Evolutionary conservation across 225 moss, liverwort and hornwort species (phyloP), one percentile per base, ranked within the genome.

Genomic region (Sphagnum tenellum): DNA sequence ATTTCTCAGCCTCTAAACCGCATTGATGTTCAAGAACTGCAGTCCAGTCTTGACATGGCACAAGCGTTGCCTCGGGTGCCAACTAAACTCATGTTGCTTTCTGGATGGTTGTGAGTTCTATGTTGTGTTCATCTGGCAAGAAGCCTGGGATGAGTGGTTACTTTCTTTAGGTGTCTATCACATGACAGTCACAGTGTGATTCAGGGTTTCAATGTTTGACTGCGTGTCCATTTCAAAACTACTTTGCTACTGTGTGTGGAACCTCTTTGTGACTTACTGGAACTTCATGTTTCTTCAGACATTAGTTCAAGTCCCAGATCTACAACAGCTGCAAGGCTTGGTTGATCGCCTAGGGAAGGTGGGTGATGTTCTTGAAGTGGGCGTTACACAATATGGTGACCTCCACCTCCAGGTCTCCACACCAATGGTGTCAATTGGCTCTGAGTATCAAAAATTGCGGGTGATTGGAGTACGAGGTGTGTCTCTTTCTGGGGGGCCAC

Each of bases 361-460:
- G 62, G 89, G 94, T 58, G 94, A 91, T 44, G 78, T 91, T 4
- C 91, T 95, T 29, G 84, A 91, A 71, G 88, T 95, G 66, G 94
- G 79, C 60, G 91, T 95, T 14, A 88, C 94, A 57, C 91, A 89
- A 67, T 95, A 88, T 66, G 94, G 89, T 69, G 94, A 95, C 72
- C 76, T 95, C 48, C 94, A 95, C 70, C 80, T 95, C 63, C 89
- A 86, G 60, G 89, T 95, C 29, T 86, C 94, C 46, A 89, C 86
- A 61, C 81, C 89, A 8, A 76, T 89, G 70, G 94, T 95, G 69
- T 91, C 89, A 59, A 76, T 91, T 61, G 94, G 91, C 7, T 88
- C 84, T 53, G 94, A 91, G 13, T 89, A 88, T 65, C 83, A 89
- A 66, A 95, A 84, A 70, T 73, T 91, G 70, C 76, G 89, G 62